Conservation (phyloP, 2,329 filamentous ascomycete species). For the Magnaporthiopsis rhizophila region DNA sequence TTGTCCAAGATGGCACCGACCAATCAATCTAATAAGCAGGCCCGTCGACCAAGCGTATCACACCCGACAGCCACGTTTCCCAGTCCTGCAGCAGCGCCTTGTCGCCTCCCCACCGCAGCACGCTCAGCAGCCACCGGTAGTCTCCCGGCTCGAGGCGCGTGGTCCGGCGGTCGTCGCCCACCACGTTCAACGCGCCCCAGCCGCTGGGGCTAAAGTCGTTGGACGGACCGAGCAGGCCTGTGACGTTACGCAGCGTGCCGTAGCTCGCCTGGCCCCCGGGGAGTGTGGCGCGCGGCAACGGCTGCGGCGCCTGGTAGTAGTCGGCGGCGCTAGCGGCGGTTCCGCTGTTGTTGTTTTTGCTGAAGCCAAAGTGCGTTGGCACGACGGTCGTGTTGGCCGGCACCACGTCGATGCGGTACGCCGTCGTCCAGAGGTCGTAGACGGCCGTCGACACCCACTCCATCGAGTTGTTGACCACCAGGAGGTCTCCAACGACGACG, state of each 20-base stretch:
- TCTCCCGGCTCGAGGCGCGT: constrained; percentile 12
- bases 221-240: constrained; percentile 9
- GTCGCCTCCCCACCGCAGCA: constrained; percentile 15
- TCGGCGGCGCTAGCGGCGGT: neutral
- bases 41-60: constrained; percentile 26
- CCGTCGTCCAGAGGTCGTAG: constrained; percentile 9
- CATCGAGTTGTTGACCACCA: constrained; percentile 9
- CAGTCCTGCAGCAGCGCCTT: constrained; percentile 15
- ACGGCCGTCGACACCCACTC: constrained; percentile 1
- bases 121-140: constrained; percentile 13
- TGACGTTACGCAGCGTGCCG: constrained; percentile 11
- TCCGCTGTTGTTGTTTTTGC: constrained; percentile 4
- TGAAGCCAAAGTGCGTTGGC: constrained; percentile 15
- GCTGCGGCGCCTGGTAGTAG: neutral
- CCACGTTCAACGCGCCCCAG: constrained; percentile 9
- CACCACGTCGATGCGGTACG: constrained; percentile 15
- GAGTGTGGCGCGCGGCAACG: neutral
- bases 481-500: constrained; percentile 11
- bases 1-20: too few species aligned
- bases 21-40: neutral
- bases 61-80: constrained; percentile 18
- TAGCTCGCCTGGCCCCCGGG: constrained; percentile 5
- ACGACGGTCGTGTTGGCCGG: constrained; percentile 14
- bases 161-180: constrained; percentile 9
- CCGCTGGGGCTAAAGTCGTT: constrained; percentile 13